phyloP scores from a whole-genome alignment of 345 rosid genomes.

The Gossypium australe region DNA sequence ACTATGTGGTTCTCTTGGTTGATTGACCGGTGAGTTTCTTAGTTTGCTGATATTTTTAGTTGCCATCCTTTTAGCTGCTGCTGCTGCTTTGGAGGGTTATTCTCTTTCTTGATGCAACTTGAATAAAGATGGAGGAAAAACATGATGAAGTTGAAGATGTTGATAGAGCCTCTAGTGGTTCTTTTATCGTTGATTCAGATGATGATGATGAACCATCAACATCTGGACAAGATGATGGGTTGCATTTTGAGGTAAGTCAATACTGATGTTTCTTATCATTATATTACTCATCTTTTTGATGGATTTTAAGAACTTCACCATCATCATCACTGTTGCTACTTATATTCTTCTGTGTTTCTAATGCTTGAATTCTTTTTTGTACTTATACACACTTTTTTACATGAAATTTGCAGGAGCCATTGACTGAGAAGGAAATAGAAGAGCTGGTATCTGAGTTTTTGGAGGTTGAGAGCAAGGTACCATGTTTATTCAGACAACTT shows the following conservation, averaged over 20 bases:
- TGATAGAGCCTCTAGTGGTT: slow-evolving; percentile 44
- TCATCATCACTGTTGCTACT: not conserved
- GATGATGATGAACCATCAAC: slow-evolving; percentile 40
- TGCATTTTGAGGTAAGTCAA: slow-evolving; percentile 55
- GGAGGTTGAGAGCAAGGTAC: slow-evolving; percentile 97
- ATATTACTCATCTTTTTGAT: not conserved
- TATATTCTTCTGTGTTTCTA: not conserved
- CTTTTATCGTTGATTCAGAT: slow-evolving; percentile 51
- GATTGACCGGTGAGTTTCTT: slow-evolving; percentile 3
- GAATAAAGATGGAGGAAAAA: slow-evolving; percentile 39
- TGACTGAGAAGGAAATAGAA: slow-evolving; percentile 85
- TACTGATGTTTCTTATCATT: slow-evolving; percentile 5
- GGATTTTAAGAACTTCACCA: not conserved
- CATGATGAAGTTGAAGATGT: slow-evolving; percentile 36
- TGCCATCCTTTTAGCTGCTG: slow-evolving; percentile 7
- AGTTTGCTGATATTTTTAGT: slow-evolving; percentile 11
- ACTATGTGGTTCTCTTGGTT: not conserved
- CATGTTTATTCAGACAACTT: slow-evolving; percentile 13
- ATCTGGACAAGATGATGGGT: slow-evolving; percentile 48
- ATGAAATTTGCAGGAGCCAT: slow-evolving; percentile 51
- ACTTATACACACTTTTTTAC: slow-evolving; percentile 5
- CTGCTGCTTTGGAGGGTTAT: slow-evolving; percentile 8
- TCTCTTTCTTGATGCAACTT: slow-evolving; percentile 3
- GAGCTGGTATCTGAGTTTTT: slow-evolving; percentile 70
- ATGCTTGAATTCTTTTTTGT: slow-evolving; percentile 7